Percentiles rank a stretch among this genome's conserved stretches.
Conservation (phyloP, 129 eudicot genomes). For the Erigeron canadensis region DNA sequence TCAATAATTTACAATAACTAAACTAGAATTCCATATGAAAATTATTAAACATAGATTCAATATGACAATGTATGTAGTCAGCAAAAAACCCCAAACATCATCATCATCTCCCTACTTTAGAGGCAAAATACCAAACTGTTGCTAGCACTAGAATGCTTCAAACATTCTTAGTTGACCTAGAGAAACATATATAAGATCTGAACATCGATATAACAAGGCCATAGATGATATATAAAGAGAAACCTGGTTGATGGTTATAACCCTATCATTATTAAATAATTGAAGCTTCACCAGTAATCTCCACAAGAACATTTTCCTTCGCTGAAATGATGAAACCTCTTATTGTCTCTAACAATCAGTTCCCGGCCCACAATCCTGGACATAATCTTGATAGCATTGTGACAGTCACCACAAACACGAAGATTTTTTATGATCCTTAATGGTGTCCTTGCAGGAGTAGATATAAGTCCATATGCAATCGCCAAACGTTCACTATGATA, state of each 20-base stretch:
- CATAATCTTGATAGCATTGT: constrained; percentile 43
- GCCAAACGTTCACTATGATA: constrained; percentile 44
- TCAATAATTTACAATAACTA: constrained; percentile 9
- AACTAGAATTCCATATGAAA: not conserved
- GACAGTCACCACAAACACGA: constrained; percentile 45
- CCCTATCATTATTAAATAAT: not conserved
- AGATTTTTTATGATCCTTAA: constrained; percentile 45
- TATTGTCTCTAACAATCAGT: constrained; percentile 38
- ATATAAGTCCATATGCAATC: constrained; percentile 36
- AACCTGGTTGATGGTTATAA: not conserved
- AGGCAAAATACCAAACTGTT: constrained; percentile 10
- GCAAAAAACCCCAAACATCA: not conserved
- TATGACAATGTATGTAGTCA: not conserved
- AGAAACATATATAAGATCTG: not conserved
- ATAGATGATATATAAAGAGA: not conserved
- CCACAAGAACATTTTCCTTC: constrained; percentile 44
- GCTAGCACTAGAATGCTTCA: constrained; percentile 12
- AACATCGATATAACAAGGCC: not conserved
- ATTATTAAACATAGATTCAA: not conserved
- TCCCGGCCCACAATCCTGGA: constrained; percentile 39
- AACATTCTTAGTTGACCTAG: not conserved
- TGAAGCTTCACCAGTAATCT: constrained; percentile 28
- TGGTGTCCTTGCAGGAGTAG: constrained; percentile 42
- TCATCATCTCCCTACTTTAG: constrained; percentile 1
- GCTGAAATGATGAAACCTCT: constrained; percentile 45